These are phyloP conservation scores for Ophiocordyceps camponoti-saundersi DNA, from an alignment of 2,329 filamentous ascomycete genomes.

Conservation along the genomic window DNA sequence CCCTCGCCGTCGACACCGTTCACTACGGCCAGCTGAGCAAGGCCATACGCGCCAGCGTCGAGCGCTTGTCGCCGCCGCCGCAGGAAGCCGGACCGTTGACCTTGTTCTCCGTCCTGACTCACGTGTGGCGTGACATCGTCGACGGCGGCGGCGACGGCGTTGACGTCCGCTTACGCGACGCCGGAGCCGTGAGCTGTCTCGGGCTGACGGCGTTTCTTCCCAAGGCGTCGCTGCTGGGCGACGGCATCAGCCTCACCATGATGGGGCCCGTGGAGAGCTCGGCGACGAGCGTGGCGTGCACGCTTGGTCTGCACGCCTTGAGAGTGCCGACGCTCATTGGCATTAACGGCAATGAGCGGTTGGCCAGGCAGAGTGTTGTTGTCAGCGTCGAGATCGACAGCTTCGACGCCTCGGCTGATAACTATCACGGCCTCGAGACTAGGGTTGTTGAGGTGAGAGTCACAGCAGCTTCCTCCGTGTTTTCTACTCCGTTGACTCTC, in stretches of 20 bases:
- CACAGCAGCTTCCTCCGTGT: no score
- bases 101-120: conserved; percentile 12
- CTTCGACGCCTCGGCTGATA: conserved; percentile 26
- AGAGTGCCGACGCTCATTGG: conserved; percentile 53
- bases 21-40: conserved; percentile 62
- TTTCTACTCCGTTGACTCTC: not conserved
- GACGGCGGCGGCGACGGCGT: conserved; percentile 5
- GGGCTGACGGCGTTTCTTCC: conserved; percentile 39
- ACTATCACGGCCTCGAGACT: conserved; percentile 38
- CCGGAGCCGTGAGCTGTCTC: conserved; percentile 23
- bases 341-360: conserved; percentile 54
- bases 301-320: conserved; percentile 36
- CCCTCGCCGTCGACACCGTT: conserved; percentile 50
- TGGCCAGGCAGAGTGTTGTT: conserved; percentile 47
- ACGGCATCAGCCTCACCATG: conserved; percentile 33
- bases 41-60: conserved; percentile 33
- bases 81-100: not conserved
- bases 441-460: conserved; percentile 40
- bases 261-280: not conserved
- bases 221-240: conserved; percentile 52
- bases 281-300: conserved; percentile 1
- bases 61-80: conserved; percentile 7
- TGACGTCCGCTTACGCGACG: conserved; percentile 10
- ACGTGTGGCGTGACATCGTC: conserved; percentile 16
- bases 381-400: conserved; percentile 45